Base-by-base conservation (phyloP, 31 red algal species). In the Asparagopsis taxiformis region DNA sequence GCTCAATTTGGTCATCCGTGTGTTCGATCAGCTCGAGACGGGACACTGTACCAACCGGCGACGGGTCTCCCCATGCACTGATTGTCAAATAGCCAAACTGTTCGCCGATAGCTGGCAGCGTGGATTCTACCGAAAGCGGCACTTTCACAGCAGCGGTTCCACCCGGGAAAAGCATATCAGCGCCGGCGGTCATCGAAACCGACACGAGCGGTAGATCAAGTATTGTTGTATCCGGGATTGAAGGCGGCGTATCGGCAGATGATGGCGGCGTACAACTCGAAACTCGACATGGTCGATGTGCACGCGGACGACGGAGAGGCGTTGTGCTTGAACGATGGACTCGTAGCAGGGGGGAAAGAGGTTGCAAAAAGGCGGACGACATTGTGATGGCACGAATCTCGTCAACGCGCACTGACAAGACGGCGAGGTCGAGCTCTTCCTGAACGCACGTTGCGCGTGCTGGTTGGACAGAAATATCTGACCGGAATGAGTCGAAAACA, bases 41-140 rank as follows among this genome's bases (percentile, higher is more conserved):
- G 50, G 58, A 46, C 16, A 80, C 22, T 13, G 78, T 82, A 20
- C 65, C 78, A 3, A 82, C 78, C 11, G 30, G 20, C 7, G 65
- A 28, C n/a, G 78, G 67, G 44, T 70, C 65, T 28, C 78, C 78
- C 78, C 78, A 82, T 19, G 78, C 78, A 48, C 72, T 72, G 16
- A 72, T 8, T n/a, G 64, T 34, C 11, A 72, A 28, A 39, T 60
- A 82, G 15, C 33, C 78, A 53, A 82, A 82, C 52, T 72, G 46
- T 20, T 68, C 62, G 38, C 46, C 31, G 17, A 80, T 43, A 48
- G 13, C 62, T 38, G 37, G 49, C 62, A 46, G 43, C 36, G 21
- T 55, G 6, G 26, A 55, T 24, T 24, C 26, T n/a, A n/a, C n/a
- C n/a, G n/a, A n/a, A n/a, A n/a, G n/a, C n/a, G n/a, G n/a, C n/a